These are phyloP conservation scores for Mortierella sp. DNA, from an alignment of 371 early-diverging fungal genomes.

Conservation along the genomic window DNA sequence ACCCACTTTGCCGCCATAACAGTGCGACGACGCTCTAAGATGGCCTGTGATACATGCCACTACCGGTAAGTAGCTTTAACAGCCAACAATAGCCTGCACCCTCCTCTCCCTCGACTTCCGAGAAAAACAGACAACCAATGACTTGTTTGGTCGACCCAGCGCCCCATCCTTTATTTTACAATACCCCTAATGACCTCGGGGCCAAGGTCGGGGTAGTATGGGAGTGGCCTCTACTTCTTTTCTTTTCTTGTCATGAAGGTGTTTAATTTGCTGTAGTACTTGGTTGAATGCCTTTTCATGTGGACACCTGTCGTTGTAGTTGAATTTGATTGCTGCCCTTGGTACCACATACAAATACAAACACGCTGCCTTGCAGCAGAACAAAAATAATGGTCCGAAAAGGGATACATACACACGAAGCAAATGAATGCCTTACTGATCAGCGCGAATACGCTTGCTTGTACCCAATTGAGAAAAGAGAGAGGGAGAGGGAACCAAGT, in stretches of 20 bases:
- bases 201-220: neutral
- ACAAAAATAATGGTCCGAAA: neutral
- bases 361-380: neutral
- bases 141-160: too few relatives aligned
- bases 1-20: neutral
- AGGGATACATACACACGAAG: neutral
- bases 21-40: constrained; percentile 42
- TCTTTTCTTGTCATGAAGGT: neutral
- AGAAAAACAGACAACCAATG: too few relatives aligned
- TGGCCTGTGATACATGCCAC: constrained; percentile 54
- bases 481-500: neutral
- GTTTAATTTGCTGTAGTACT: neutral
- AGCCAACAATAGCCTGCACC: neutral
- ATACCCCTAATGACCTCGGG: too few relatives aligned
- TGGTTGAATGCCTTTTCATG: neutral
- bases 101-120: neutral
- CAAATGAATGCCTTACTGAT: neutral
- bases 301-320: too few relatives aligned
- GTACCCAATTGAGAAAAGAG: neutral
- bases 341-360: neutral
- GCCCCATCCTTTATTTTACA: too few relatives aligned
- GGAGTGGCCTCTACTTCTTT: neutral
- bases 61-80: constrained; percentile 27
- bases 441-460: neutral
- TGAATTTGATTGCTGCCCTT: neutral